Base-by-base conservation (phyloP, 2,329 filamentous ascomycete genomes). In the Periglandula ipomoeae region DNA sequence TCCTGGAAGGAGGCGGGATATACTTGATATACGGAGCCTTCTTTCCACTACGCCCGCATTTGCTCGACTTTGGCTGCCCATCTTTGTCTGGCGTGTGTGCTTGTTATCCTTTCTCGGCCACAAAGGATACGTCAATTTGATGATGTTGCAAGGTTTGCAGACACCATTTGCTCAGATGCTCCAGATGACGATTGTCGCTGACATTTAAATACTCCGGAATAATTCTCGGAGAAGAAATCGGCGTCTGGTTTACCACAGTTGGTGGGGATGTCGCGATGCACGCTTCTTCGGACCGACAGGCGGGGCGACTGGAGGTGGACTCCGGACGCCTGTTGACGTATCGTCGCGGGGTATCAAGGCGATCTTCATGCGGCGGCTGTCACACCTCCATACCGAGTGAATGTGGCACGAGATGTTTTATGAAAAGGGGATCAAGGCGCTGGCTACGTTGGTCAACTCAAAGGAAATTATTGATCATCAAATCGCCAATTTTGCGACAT, bases 1-100 rank as follows among this genome's bases (percentile, higher is more conserved):
- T 81, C 78, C 53, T 78, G 72, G 65, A 81, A 82, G 23, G 74
- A 78, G n/a, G 78, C 73, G 2, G 78, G 76, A 58, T 81, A 82
- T 52, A 82, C 73, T 54, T 82, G 77, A 58, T 82, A 82, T 20
- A 81, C 75, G 9, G 74, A 70, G 45, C 70, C 72, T 59, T 81
- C 76, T 55, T 81, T 80, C 78, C 79, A 82, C 78, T 78, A 82
- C 15, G 60, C 58, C 27, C 60, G 60, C 8, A 53, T 53, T 46
- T 59, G 61, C 32, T 62, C 51, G 23, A 42, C 53, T n/a, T 34
- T 48, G 41, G 23, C 48, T 52, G 3, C 53, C 54, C 61, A 65
- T 64, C n/a, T n/a, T 19, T 44, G 11, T 56, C 49, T 17, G n/a
- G 30, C 15, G 27, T 24, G 3, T 27, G 17, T 34, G 19, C 15